Evolutionary conservation across 2,329 filamentous ascomycete species (phyloP).

Genomic region (Fusarium hainanense): DNA sequence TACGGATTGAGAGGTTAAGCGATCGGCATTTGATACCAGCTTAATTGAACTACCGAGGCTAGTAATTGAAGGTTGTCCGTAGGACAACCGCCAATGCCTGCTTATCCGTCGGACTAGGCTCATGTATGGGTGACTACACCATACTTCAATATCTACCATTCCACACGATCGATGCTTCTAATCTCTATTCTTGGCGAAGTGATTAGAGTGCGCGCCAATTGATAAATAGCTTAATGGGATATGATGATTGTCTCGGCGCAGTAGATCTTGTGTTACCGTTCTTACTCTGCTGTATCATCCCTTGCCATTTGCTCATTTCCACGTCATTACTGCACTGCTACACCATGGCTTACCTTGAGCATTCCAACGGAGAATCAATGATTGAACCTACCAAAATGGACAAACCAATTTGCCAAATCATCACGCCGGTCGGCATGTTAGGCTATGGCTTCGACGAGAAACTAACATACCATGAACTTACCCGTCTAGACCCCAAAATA

Average conservation of each 20-base stretch:
- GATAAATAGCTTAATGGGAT: background rate
- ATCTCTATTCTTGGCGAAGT: fast-evolving
- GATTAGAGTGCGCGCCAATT: background rate
- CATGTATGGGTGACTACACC: background rate
- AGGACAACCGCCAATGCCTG: background rate
- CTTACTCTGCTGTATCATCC: background rate
- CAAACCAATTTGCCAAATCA: constrained; percentile 45
- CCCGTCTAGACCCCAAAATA: constrained; percentile 41
- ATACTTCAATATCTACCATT: background rate
- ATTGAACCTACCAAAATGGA: fast-evolving
- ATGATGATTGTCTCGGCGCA: background rate
- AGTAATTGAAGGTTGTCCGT: background rate
- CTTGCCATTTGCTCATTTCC: background rate
- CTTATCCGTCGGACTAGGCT: background rate
- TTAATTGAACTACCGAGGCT: background rate
- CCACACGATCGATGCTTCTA: background rate
- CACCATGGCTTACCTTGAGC: background rate
- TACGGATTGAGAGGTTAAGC: background rate
- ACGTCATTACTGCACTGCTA: background rate
- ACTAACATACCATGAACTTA: constrained; percentile 43
- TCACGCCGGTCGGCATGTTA: constrained; percentile 61
- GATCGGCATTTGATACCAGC: background rate
- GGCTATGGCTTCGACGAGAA: constrained; percentile 59
- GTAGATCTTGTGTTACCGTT: background rate
- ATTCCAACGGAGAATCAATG: fast-evolving